phyloP scores from a whole-genome alignment of 73 alveolate genomes.

The Paramecium biaurelia region DNA sequence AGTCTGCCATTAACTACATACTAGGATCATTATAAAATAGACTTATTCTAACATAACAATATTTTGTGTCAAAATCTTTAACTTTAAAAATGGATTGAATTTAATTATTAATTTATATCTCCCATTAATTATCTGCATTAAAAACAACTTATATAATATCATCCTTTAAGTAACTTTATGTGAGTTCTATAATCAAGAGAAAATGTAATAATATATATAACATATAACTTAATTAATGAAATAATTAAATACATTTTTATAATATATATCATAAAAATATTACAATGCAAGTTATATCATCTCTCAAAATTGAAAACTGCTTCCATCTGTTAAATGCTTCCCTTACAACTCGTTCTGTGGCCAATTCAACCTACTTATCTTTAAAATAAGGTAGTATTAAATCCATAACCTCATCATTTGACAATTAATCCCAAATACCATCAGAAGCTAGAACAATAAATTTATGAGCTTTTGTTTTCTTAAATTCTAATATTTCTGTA shows the following conservation, averaged over 20 bases:
- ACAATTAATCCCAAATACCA: conserved; percentile 63
- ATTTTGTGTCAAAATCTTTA: background rate
- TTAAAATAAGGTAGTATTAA: conserved; percentile 49
- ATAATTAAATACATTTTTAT: background rate
- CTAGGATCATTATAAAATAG: background rate
- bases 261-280: background rate
- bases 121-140: background rate
- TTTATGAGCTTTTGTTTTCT: conserved; percentile 18
- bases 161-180: too few species aligned
- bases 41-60: background rate
- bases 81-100: background rate
- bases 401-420: conserved; percentile 63
- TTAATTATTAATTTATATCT: too few species aligned
- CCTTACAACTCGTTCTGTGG: conserved; percentile 47
- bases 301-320: background rate
- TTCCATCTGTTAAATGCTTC: conserved; percentile 58
- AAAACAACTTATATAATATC: background rate
- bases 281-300: conserved; percentile 56
- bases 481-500: background rate
- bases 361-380: conserved; percentile 38
- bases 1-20: background rate
- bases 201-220: background rate
- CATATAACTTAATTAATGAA: background rate
- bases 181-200: background rate
- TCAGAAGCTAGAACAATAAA: conserved; percentile 63